These are phyloP conservation scores for Hortiboletus campestris DNA, from an alignment of 768 basidiomycete genomes.

Conservation along the genomic window DNA sequence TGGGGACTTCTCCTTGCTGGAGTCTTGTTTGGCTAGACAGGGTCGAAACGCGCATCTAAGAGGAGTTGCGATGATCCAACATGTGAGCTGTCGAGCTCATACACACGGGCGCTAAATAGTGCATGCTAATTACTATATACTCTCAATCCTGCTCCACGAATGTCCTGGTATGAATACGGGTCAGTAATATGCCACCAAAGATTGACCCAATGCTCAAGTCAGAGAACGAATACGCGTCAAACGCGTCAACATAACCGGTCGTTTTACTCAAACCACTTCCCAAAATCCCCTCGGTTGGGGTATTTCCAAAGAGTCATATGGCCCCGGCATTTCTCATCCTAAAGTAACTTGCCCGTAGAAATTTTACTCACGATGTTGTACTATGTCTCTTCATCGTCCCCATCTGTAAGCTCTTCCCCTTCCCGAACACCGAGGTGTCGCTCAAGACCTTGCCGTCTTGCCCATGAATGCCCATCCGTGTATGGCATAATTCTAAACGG, in stretches of 20 bases:
- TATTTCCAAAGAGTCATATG: constrained; percentile 72
- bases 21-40: no score
- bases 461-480: constrained; percentile 83
- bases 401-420: constrained; percentile 89
- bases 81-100: background rate
- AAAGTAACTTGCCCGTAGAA: background rate
- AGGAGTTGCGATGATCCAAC: background rate
- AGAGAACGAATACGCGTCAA: constrained; percentile 19
- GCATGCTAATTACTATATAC: background rate
- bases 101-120: background rate
- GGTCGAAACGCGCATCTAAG: no score
- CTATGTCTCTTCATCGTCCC: constrained; percentile 45
- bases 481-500: constrained; percentile 79
- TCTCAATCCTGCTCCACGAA: no score
- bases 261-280: constrained; percentile 25
- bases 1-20: no score
- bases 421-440: constrained; percentile 60
- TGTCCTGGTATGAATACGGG: background rate
- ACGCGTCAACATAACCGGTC: constrained; percentile 18
- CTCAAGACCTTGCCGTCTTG: constrained; percentile 61
- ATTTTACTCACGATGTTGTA: constrained; percentile 3
- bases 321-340: constrained; percentile 72
- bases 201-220: constrained; percentile 4
- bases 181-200: constrained; percentile 5
- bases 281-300: constrained; percentile 13